Conservation (phyloP, 257 asterid genomes). For the Solanum gracilifrons region DNA sequence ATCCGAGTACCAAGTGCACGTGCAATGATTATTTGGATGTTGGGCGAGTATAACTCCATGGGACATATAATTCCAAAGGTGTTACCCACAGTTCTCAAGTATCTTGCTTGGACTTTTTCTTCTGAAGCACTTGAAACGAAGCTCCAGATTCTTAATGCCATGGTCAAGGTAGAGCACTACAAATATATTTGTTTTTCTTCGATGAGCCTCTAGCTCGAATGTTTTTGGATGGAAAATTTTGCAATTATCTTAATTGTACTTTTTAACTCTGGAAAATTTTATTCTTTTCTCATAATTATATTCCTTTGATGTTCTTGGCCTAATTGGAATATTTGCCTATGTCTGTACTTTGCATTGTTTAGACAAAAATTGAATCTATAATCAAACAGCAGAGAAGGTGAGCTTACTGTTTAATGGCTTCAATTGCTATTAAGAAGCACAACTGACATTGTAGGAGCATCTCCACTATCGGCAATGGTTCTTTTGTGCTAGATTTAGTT, state of each 20-base stretch:
- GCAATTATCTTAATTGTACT: neutral
- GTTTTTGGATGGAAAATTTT: neutral
- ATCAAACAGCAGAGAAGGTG: neutral
- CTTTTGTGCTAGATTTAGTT: neutral
- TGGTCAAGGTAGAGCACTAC: constrained; percentile 51
- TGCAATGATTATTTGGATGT: constrained; percentile 89
- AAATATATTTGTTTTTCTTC: neutral
- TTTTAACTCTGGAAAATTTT: neutral
- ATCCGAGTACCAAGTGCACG: constrained; percentile 75
- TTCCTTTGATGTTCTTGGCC: neutral
- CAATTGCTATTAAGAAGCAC: neutral
- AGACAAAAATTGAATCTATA: neutral
- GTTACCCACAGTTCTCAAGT: constrained; percentile 52
- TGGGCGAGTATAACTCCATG: constrained; percentile 67
- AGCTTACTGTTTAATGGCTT: neutral
- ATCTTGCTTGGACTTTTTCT: constrained; percentile 66
- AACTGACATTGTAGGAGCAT: neutral
- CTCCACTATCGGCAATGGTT: neutral
- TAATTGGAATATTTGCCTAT: neutral
- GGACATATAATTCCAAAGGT: constrained; percentile 57
- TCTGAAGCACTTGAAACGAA: constrained; percentile 72
- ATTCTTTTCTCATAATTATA: neutral
- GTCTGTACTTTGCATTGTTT: neutral
- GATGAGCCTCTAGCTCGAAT: neutral
- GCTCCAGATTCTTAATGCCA: constrained; percentile 85